Evolutionary conservation across 2,329 filamentous ascomycete species (phyloP).

Genomic region (Aaosphaeria arxii): DNA sequence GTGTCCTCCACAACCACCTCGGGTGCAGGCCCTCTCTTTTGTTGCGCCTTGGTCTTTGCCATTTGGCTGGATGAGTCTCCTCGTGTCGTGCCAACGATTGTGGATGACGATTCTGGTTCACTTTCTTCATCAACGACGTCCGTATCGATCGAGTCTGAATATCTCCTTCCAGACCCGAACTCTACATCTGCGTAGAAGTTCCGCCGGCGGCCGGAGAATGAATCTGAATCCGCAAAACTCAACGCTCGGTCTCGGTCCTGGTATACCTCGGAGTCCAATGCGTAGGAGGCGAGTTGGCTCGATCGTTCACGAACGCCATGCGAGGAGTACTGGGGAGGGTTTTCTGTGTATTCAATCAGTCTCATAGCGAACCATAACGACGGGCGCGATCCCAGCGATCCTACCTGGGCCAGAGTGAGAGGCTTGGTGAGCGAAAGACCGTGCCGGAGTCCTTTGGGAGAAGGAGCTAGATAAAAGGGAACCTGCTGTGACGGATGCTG

Average conservation of each 20-base stretch:
- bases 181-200: constrained; percentile 7
- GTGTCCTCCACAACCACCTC: constrained; percentile 27
- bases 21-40: constrained; percentile 4
- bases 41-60: background rate
- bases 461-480: constrained; percentile 26
- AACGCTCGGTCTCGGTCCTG: constrained; percentile 19
- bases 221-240: constrained; percentile 25
- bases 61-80: background rate
- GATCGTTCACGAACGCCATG: constrained; percentile 81
- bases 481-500: constrained; percentile 17
- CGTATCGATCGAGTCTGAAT: constrained; percentile 38
- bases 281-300: constrained; percentile 79
- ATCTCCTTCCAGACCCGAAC: constrained; percentile 19
- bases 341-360: constrained; percentile 48
- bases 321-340: constrained; percentile 66
- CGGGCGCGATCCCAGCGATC: constrained; percentile 7
- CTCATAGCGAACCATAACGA: constrained; percentile 6
- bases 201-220: constrained; percentile 11
- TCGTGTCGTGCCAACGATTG: constrained; percentile 13
- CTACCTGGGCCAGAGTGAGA: constrained; percentile 59
- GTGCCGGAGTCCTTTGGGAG: constrained; percentile 56
- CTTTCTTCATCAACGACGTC: constrained; percentile 61
- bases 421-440: constrained; percentile 69
- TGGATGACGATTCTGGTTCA: constrained; percentile 54
- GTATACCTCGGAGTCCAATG: constrained; percentile 51